A percentile compares a stretch with the other conserved stretches of the same genome.
phyloP scores from a whole-genome alignment of 805 yeast species.

The Vanderwaltozyma polyspora region DNA sequence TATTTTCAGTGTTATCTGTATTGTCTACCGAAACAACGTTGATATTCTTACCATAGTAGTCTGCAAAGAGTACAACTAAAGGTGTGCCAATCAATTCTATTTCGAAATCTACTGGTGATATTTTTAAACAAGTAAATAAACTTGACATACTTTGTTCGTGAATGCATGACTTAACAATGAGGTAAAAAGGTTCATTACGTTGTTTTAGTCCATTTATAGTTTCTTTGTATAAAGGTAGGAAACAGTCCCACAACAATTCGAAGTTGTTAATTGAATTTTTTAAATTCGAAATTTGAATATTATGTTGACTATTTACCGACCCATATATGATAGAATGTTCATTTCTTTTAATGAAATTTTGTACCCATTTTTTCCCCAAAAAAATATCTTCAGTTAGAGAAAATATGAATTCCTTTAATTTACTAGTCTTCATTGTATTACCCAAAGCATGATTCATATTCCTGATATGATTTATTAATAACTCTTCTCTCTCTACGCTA shows the following conservation, averaged over 20 bases:
- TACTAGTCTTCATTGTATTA: constrained; percentile 12
- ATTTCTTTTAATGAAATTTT: constrained; percentile 16
- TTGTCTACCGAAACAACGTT: neutral
- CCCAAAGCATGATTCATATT: constrained; percentile 12
- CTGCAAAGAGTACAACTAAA: constrained; percentile 11
- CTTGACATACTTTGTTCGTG: constrained; percentile 13
- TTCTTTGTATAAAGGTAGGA: constrained; percentile 10
- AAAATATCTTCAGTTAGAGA: constrained; percentile 9
- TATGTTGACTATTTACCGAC: constrained; percentile 2
- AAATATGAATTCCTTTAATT: constrained; percentile 11
- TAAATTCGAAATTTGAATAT: neutral
- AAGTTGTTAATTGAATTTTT: constrained; percentile 8
- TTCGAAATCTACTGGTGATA: constrained; percentile 5
- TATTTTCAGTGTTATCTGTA: neutral
- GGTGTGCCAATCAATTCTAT: constrained; percentile 7
- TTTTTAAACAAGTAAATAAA: constrained; percentile 14
- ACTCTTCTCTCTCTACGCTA: constrained; percentile 12
- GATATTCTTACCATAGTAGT: constrained; percentile 3
- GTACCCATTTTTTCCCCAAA: constrained; percentile 19
- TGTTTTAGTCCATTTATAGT: constrained; percentile 4
- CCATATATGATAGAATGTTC: constrained; percentile 15
- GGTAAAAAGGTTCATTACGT: constrained; percentile 8
- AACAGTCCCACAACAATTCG: constrained; percentile 14
- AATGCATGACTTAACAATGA: constrained; percentile 10
- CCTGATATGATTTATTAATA: constrained; percentile 9